Base-by-base conservation (phyloP, 495 filamentous ascomycete genomes). In the Durotheca rogersii region DNA sequence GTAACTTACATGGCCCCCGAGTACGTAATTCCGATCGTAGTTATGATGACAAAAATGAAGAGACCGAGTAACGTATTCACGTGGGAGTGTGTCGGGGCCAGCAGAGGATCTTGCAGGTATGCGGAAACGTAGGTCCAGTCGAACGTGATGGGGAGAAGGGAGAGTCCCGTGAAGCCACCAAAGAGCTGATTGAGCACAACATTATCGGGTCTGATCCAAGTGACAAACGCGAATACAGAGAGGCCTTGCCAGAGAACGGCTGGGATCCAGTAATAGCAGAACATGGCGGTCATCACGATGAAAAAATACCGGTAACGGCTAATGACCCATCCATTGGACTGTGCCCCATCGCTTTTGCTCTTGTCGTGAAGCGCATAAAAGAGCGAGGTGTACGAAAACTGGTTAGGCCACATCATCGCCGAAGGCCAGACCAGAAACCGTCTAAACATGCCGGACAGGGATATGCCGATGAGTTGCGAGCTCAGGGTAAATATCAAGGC, bases 391-490 rank as follows among this genome's bases (percentile, higher is more conserved):
- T 81, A 84, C 58, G 81, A 74, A 25, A 86, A 72, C 40, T 67
- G 78, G 2, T 65, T 68, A 0, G 83, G 82, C 80, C 81, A 86
- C 43, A 86, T 78, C 79, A 85, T 83, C 6, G 81, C 77, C 4
- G 81, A 74, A 6, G 77, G 79, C 67, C 45, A 80, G 36, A 86
- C 73, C 19, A 86, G 58, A 47, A 79, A 81, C 15, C 74, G 72
- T n/a, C 76, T 70, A 51, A 82, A 81, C 56, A 85, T 72, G 2
- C 83, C 83, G 0, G 82, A 81, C 12, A 87, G 58, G 2, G 81
- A 81, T 48, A 83, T 83, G 2, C 83, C 82, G 35, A 86, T 76
- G 7, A 82, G 62, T 53, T 87, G 83, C 1, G 81, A 85, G n/a
- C 81, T 80, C 27, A 87, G 70, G 16, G 72, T 77, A 40, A 87